Percentiles rank a stretch among this genome's conserved stretches.
Evolutionary conservation across 495 filamentous ascomycete species (phyloP).

Genomic region (Lasiosphaeria miniovina): DNA sequence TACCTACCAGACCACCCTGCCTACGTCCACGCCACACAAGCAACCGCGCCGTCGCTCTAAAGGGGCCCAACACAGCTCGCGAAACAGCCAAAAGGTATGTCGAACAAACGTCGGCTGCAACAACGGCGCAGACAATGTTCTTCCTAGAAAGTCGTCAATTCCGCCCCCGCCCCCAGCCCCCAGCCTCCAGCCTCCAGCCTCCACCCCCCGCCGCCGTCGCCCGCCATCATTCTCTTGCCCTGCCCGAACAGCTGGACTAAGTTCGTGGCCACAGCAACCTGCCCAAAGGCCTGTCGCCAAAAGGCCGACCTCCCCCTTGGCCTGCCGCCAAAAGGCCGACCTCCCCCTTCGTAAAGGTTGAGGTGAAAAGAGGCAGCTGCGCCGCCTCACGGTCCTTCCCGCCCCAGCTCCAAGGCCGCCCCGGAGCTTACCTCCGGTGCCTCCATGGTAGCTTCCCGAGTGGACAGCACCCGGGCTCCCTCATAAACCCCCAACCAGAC

Average conservation of each 20-base stretch:
- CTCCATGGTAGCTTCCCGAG: constrained; percentile 4
- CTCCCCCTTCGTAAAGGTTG: too few relatives aligned
- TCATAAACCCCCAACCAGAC: background rate
- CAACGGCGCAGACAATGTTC: constrained; percentile 1
- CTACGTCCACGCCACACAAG: background rate
- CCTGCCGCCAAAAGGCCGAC: background rate
- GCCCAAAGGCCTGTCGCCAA: background rate
- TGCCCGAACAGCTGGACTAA: background rate
- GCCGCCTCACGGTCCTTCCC: constrained; percentile 13
- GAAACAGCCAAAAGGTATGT: background rate
- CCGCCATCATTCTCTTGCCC: background rate
- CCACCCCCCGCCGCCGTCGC: background rate
- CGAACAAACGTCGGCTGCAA: background rate
- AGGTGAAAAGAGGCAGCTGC: constrained; percentile 5
- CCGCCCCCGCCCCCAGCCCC: background rate
- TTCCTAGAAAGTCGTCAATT: background rate
- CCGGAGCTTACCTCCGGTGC: constrained; percentile 21
- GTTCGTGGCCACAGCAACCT: background rate
- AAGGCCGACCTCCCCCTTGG: background rate
- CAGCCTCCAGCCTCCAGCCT: background rate
- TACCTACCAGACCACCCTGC: too few relatives aligned
- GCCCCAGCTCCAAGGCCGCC: background rate
- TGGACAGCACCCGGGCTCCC: background rate
- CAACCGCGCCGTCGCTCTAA: background rate
- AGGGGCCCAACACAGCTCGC: background rate